Conservation (phyloP, 2,329 filamentous ascomycete species). For the Epichloe amarillans region DNA sequence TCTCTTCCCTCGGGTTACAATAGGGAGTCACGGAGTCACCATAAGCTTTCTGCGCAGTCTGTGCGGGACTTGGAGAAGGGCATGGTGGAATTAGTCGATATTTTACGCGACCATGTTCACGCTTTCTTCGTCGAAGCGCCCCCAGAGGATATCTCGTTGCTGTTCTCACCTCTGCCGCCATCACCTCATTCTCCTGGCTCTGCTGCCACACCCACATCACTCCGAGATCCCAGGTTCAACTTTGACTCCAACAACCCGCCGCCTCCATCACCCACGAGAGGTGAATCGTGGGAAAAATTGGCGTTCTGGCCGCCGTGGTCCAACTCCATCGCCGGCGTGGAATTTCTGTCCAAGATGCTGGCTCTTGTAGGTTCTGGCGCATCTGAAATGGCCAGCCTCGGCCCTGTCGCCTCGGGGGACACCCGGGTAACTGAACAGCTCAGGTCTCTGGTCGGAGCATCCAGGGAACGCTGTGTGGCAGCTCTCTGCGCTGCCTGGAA, state of each 20-base stretch:
- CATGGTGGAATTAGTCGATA: constrained; percentile 66
- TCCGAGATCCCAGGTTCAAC: constrained; percentile 62
- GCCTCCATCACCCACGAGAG: constrained; percentile 60
- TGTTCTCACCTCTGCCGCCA: constrained; percentile 68
- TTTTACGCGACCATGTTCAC: constrained; percentile 67
- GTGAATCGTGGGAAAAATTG: constrained; percentile 84
- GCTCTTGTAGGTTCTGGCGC: constrained; percentile 74
- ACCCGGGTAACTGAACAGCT: constrained; percentile 55
- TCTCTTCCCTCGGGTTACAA: constrained; percentile 69
- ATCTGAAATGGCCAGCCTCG: constrained; percentile 68
- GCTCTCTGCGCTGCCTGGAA: constrained; percentile 88
- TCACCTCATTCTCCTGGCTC: constrained; percentile 44
- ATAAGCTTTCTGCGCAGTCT: constrained; percentile 61
- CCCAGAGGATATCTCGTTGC: constrained; percentile 75
- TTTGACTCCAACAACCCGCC: constrained; percentile 69
- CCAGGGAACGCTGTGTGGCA: constrained; percentile 73
- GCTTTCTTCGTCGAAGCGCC: constrained; percentile 80
- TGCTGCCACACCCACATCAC: constrained; percentile 39
- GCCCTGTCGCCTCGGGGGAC: constrained; percentile 44
- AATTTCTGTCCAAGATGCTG: constrained; percentile 76
- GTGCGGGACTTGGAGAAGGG: constrained; percentile 62
- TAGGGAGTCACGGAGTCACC: constrained; percentile 67
- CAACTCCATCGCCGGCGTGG: constrained; percentile 82
- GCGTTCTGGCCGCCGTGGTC: constrained; percentile 94
- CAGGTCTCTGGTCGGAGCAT: constrained; percentile 58